phyloP scores from a whole-genome alignment of 345 rosid genomes.

The Xanthoceras sorbifolium region DNA sequence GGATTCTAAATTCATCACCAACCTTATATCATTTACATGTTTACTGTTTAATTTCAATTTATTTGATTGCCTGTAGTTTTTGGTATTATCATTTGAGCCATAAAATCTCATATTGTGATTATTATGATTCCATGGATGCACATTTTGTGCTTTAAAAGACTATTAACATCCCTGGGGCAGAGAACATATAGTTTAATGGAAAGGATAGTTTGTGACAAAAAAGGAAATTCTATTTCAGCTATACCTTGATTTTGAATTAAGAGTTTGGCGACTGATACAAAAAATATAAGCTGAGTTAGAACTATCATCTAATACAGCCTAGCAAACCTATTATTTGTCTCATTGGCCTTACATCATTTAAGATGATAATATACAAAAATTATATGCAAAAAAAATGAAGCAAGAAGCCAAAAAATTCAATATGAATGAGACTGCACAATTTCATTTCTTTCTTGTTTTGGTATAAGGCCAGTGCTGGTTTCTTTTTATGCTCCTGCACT shows the following conservation, averaged over 20 bases:
- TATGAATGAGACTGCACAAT: constrained; percentile 40
- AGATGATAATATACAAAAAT: constrained; percentile 30
- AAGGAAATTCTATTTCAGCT: constrained; percentile 28
- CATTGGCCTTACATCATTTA: constrained; percentile 16
- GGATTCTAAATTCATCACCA: not conserved
- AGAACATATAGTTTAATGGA: too few species aligned
- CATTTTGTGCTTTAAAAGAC: too few species aligned
- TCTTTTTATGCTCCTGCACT: constrained; percentile 10
- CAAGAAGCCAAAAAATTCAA: constrained; percentile 1
- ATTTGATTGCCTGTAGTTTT: too few species aligned
- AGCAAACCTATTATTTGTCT: constrained; percentile 25
- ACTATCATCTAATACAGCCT: constrained; percentile 16
- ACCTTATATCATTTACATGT: not conserved
- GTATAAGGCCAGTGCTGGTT: constrained; percentile 16
- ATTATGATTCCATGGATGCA: not conserved
- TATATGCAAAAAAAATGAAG: constrained; percentile 38
- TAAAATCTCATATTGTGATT: too few species aligned
- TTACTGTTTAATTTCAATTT: too few species aligned
- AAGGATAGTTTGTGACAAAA: not conserved
- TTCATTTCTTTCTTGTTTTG: constrained; percentile 6
- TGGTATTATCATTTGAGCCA: not conserved
- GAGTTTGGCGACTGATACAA: constrained; percentile 14
- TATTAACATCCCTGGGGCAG: too few species aligned
- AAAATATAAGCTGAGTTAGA: constrained; percentile 1
- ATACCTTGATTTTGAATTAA: constrained; percentile 14